Evolutionary conservation across 1,284 basidiomycete genomes (phyloP), one percentile per base, ranked within the genome.

Genomic region (Cerioporus squamosus): DNA sequence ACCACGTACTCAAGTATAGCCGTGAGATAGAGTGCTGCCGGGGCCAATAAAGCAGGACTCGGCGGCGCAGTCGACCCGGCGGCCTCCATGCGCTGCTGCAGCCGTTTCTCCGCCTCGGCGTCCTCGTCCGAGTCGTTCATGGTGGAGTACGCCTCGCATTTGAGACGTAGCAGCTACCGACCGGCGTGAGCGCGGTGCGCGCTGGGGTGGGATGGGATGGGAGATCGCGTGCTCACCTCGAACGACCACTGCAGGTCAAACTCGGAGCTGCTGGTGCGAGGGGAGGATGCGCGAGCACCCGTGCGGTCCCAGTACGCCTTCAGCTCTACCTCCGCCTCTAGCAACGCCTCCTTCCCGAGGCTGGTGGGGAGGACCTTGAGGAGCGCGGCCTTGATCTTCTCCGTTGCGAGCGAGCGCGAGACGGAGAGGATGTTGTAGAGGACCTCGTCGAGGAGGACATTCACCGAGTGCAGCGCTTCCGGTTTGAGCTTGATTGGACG

Each of bases 271-370:
- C 69, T 79, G 77, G 51, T 67, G 63, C 20, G 53, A 61, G 24
- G 71, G 65, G 49, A 68, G 66, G 31, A 75, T 68, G 50, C 70
- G 76, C 61, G 70, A 74, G 48, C 74, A 44, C 75, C 79, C 46
- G 81, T 91, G 62, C 86, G 84, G 68, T 93, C 90, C 84, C 86
- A 88, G 78, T 94, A 95, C 9, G 90, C 90, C 68, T 91, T 83
- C 48, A 96, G 75, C 75, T 97, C 95, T 48, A 97, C 80, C 71
- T 97, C 95, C 0, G 95, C 95, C 76, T 97, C 95, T 44, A 94
- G 78, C n/a, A 96, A 78, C 5, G 94, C 93, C 69, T 94, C 91
- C 74, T 95, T 93, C 31, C 93, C 94, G 39, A 96, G 79, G 47
- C 83, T 79, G 4, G 90, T 90, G 18, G 91, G 89, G 33, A 96